Conservation (phyloP, 148 eudicot species). For the Chenopodium suecicum region DNA sequence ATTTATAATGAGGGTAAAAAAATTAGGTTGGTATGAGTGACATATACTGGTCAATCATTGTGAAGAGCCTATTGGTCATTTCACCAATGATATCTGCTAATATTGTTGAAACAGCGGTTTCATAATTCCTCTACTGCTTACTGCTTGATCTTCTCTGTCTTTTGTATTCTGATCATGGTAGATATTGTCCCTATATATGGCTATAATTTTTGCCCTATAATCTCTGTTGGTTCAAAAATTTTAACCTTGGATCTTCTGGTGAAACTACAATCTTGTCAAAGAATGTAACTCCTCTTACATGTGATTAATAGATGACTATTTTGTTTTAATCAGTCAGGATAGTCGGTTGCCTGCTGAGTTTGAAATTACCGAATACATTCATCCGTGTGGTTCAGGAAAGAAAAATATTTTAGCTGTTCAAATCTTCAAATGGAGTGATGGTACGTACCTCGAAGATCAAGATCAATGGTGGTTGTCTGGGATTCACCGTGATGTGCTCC, state of each 20-base stretch:
- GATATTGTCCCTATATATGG: background rate
- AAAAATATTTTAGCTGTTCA: slow-evolving; percentile 78
- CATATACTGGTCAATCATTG: background rate
- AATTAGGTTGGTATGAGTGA: background rate
- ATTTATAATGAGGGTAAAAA: background rate
- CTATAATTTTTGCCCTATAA: background rate
- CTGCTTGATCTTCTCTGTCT: background rate
- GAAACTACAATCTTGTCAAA: background rate
- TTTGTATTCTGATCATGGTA: background rate
- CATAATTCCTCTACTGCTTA: background rate
- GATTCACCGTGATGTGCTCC: slow-evolving; percentile 95
- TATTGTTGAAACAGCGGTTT: background rate
- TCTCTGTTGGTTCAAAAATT: background rate
- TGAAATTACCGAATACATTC: slow-evolving; percentile 80
- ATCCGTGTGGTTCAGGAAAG: slow-evolving; percentile 70
- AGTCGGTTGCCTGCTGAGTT: slow-evolving; percentile 98
- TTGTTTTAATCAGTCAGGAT: slow-evolving; percentile 76
- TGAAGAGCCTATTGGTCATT: background rate
- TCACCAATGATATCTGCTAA: background rate
- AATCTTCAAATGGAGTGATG: slow-evolving; percentile 96
- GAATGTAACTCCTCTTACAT: background rate
- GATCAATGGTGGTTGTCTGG: slow-evolving; percentile 99
- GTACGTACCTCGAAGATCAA: slow-evolving; percentile 98
- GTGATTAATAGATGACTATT: slow-evolving; percentile 20
- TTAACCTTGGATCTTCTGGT: background rate